A percentile compares a stretch with the other conserved stretches of the same genome.
Evolutionary conservation across 805 yeast species (phyloP).

Genomic region (Starmerella bombi): DNA sequence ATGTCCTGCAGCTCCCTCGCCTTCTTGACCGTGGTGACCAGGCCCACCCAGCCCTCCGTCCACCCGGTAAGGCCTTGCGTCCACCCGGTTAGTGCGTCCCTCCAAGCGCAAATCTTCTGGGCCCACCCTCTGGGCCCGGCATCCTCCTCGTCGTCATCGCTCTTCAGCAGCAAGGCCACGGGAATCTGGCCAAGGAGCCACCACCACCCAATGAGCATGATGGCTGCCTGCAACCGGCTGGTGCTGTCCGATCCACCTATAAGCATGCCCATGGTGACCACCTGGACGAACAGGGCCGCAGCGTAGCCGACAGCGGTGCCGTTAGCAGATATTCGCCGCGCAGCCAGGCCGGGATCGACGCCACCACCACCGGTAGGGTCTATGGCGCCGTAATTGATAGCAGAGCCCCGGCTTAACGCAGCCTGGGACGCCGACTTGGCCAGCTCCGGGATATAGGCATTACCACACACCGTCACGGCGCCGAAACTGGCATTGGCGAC

Average conservation of each 20-base stretch:
- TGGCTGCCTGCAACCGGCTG: slow-evolving; percentile 32
- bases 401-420: slow-evolving; percentile 6
- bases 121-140: neutral
- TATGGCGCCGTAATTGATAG: slow-evolving; percentile 11
- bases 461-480: slow-evolving; percentile 67
- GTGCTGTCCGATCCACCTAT: slow-evolving; percentile 20
- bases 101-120: neutral
- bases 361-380: neutral
- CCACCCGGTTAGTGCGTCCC: neutral
- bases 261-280: slow-evolving; percentile 42
- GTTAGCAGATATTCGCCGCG: slow-evolving; percentile 35
- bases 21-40: slow-evolving; percentile 42
- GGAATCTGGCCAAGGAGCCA: slow-evolving; percentile 65
- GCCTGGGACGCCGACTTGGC: slow-evolving; percentile 20
- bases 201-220: slow-evolving; percentile 58
- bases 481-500: slow-evolving; percentile 60
- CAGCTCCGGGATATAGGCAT: slow-evolving; percentile 53
- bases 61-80: neutral
- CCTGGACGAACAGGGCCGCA: slow-evolving; percentile 56
- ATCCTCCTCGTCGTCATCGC: slow-evolving; percentile 20
- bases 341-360: slow-evolving; percentile 12
- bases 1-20: slow-evolving; percentile 53
- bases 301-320: slow-evolving; percentile 63
- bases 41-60: slow-evolving; percentile 46
- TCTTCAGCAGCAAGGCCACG: slow-evolving; percentile 35